Conservation (phyloP, 2,329 filamentous ascomycete genomes). For the Colletotrichum spinosum region DNA sequence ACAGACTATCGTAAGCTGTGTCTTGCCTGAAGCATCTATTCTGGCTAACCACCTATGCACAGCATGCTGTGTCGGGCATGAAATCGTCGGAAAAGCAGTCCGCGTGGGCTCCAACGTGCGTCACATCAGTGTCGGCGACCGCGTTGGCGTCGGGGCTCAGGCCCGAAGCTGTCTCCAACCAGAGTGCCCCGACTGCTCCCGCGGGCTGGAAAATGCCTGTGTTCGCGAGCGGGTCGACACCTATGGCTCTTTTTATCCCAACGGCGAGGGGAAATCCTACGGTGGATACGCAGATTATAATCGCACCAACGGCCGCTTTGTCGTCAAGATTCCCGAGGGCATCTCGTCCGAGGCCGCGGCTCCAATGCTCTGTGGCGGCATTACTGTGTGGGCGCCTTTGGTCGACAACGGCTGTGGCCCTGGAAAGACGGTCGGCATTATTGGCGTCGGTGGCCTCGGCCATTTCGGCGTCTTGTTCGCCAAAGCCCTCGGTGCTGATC, state of each 20-base stretch:
- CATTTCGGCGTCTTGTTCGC: conserved; percentile 78
- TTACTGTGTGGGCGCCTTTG: conserved; percentile 75
- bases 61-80: conserved; percentile 70
- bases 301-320: conserved; percentile 57
- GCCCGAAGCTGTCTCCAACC: conserved; percentile 62
- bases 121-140: conserved; percentile 69
- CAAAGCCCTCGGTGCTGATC: conserved; percentile 73
- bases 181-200: conserved; percentile 55
- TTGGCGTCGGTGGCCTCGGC: conserved; percentile 76
- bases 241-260: conserved; percentile 62
- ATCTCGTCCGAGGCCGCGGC: conserved; percentile 57
- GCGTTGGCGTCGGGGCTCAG: conserved; percentile 73
- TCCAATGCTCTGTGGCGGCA: conserved; percentile 77
- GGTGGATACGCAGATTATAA: conserved; percentile 61
- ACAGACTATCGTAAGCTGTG: conserved; percentile 50
- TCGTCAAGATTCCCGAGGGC: conserved; percentile 58
- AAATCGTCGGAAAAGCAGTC: conserved; percentile 70
- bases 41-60: conserved; percentile 29
- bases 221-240: conserved; percentile 55
- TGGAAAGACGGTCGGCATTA: conserved; percentile 75
- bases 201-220: conserved; percentile 57
- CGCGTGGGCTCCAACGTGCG: conserved; percentile 61
- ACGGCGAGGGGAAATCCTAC: conserved; percentile 61
- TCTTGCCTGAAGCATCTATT: background rate
- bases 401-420: conserved; percentile 73